Base-by-base conservation (phyloP, 345 rosid species). In the Dimocarpus longan region DNA sequence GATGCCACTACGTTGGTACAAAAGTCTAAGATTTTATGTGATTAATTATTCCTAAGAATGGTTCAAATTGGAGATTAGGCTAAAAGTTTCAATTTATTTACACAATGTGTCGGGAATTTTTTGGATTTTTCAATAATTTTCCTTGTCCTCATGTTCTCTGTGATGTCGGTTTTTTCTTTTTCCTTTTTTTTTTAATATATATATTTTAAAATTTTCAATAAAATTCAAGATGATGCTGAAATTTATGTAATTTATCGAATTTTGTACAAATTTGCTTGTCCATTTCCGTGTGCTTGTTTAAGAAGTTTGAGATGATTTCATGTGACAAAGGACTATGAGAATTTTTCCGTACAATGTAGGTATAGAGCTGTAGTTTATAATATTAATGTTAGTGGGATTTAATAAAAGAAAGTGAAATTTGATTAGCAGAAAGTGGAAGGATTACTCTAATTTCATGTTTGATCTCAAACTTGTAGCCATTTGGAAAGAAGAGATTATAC, bases 1-100 rank as follows among this genome's bases (percentile, higher is more conserved):
- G 78, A 75, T 75, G 70, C 70, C 77, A 72, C 5, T 50, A 0
- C 44, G 22, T 74, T 64, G 10, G 18, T 52, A 66, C 79, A 73
- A 73, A 56, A 39, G 26, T 56, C 16, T 40, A 57, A 3, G 16
- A 26, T 50, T 72, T 60, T 21, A 54, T 60, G 24, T 60, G 28
- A 60, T n/a, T 60, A 60, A 60, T 19, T 19, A 60, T 19, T 60
- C 70, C 54, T 18, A 63, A 62, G 5, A 62, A 21, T 62, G 40
- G 37, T 12, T 68, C 44, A 66, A 65, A 46, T 43, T 37, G 67
- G 5, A 22, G 68, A 62, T 60, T 16, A 15, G 21, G 5, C 65
- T 54, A 62, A 65, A 76, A 76, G 71, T 50, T 76, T 5, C 16
- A 18, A 42, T 21, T 56, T 8, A 77, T 68, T 44, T 43, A 43